These are phyloP conservation scores for Immersiporthe knoxdaviesiana DNA, from an alignment of 2,329 filamentous ascomycete species.

Conservation along the genomic window DNA sequence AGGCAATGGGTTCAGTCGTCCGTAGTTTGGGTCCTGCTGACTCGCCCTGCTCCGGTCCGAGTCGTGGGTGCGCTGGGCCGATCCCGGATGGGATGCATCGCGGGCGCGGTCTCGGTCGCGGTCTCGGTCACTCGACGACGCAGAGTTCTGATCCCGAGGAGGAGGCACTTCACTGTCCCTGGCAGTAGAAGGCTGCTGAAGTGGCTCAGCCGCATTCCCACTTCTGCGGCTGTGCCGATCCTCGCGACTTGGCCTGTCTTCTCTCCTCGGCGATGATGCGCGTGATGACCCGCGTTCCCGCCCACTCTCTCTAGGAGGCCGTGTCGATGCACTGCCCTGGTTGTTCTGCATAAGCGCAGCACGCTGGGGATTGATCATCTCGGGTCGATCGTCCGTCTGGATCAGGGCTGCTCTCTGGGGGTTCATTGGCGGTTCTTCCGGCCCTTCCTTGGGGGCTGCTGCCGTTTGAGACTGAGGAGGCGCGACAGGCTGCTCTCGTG, in stretches of 20 bases:
- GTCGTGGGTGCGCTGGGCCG: slow-evolving; percentile 46
- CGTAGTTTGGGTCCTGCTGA: slow-evolving; percentile 65
- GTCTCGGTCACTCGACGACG: slow-evolving; percentile 41
- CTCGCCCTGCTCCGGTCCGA: slow-evolving; percentile 53
- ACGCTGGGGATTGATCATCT: slow-evolving; percentile 53
- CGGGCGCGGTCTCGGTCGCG: slow-evolving; percentile 51
- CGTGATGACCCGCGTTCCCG: slow-evolving; percentile 47
- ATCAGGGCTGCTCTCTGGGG: slow-evolving; percentile 59
- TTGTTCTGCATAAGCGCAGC: slow-evolving; percentile 49
- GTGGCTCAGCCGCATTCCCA: slow-evolving; percentile 19
- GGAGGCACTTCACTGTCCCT: slow-evolving; percentile 36
- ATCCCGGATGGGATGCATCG: slow-evolving; percentile 46
- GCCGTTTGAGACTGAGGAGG: slow-evolving; percentile 27
- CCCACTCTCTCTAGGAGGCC: slow-evolving; percentile 48
- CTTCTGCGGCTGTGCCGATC: slow-evolving; percentile 48
- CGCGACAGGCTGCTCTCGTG: slow-evolving; percentile 32
- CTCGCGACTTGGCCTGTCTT: slow-evolving; percentile 47
- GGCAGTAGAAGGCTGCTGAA: slow-evolving; percentile 28
- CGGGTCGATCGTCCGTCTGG: slow-evolving; percentile 42
- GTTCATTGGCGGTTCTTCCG: slow-evolving; percentile 55
- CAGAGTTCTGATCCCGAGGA: slow-evolving; percentile 17
- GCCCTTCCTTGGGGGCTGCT: slow-evolving; percentile 37
- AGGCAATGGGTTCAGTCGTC: slow-evolving; percentile 60
- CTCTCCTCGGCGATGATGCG: slow-evolving; percentile 55
- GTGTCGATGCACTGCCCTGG: slow-evolving; percentile 41